Evolutionary conservation across 2,329 filamentous ascomycete genomes (phyloP), one percentile per base, ranked within the genome.

Genomic region (Talaromyces sp.): DNA sequence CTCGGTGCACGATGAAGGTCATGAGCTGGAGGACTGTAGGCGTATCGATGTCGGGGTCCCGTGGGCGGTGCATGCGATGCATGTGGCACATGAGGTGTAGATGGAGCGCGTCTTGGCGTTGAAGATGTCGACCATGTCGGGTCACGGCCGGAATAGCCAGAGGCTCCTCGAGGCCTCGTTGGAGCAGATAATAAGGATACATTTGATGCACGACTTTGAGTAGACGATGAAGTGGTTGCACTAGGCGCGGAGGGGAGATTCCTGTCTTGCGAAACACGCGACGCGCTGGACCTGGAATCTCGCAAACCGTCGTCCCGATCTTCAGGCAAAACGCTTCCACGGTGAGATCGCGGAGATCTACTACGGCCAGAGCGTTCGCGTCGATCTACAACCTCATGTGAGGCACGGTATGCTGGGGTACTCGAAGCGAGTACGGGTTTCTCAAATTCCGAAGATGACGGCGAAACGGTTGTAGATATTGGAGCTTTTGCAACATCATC

Each of bases 111-210:
- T 61, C 79, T 78, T 59, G 71, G 69, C 11, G 73, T 67, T 15
- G 76, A 70, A 37, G 71, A 66, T 25, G 74, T 68, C 52, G 69
- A 50, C 71, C 78, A 78, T 25, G 74, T 68, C 49, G 71, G 73
- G 35, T 73, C 71, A 58, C 70, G 69, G 37, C 67, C 49, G 39
- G 33, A 73, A 25, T 74, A 73, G 61, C 69, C 73, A 37, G 73
- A 66, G 45, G 73, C 76, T 54, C 80, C 80, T 41, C 80, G 80
- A 52, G 82, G 81, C 15, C 80, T 76, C 10, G 80, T 82, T n/a
- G 81, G 81, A 27, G 80, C 81, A 35, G 79, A 77, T 13, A 82
- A 69, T n/a, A 82, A 67, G 35, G 79, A 77, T 49, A 77, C 70
- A 64, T 74, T 79, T 5, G 74, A 71, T 10, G 74, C 74, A 15